These are phyloP conservation scores for Castanea crenata DNA, from an alignment of 306 rosid species.

Conservation along the genomic window DNA sequence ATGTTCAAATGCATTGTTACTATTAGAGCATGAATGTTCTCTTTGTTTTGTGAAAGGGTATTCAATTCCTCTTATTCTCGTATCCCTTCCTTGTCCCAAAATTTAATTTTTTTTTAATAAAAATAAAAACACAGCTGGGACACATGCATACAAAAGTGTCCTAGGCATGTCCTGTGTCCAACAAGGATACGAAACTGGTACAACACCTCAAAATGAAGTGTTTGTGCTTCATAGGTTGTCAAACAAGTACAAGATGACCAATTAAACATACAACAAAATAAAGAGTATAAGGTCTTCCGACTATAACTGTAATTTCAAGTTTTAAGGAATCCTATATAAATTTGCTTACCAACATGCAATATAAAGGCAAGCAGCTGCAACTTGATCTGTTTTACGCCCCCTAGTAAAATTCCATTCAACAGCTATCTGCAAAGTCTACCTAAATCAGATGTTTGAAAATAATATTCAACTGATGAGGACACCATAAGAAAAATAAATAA, in stretches of 20 bases:
- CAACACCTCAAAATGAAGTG: too few species aligned
- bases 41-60: too few species aligned
- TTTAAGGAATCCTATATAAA: neutral
- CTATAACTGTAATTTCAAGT: neutral
- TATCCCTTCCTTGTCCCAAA: too few species aligned
- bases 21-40: too few species aligned
- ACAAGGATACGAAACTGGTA: too few species aligned
- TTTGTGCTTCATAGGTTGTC: too few species aligned
- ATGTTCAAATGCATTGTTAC: too few species aligned
- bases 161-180: too few species aligned
- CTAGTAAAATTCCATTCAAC: conserved; percentile 67
- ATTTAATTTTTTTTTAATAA: too few species aligned
- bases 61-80: too few species aligned
- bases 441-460: conserved; percentile 17
- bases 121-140: too few species aligned
- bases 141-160: too few species aligned
- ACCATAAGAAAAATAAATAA: conserved; percentile 3
- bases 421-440: conserved; percentile 53
- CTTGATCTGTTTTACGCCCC: conserved; percentile 72
- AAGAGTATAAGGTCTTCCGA: neutral
- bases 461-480: neutral
- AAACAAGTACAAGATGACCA: neutral
- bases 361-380: conserved; percentile 79
- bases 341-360: conserved; percentile 69
- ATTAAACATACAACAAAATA: neutral